phyloP scores from a whole-genome alignment of 768 basidiomycete species.

The Phallus indusiatus region DNA sequence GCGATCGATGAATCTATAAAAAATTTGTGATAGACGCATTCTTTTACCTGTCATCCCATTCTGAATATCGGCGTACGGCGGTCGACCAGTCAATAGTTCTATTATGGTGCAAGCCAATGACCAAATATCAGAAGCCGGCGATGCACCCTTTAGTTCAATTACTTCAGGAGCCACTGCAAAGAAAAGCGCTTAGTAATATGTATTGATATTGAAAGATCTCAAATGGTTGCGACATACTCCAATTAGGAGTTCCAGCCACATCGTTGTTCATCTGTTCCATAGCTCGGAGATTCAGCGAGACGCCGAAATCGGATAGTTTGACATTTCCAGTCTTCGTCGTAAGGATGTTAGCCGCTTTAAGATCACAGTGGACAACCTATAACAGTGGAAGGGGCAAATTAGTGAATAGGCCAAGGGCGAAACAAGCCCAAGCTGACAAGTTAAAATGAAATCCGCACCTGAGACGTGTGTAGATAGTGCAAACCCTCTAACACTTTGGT shows the following conservation, averaged over 20 bases:
- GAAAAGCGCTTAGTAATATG: not conserved
- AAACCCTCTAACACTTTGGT: constrained; percentile 95
- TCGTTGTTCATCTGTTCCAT: constrained; percentile 77
- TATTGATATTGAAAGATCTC: not conserved
- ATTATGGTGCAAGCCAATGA: constrained; percentile 91
- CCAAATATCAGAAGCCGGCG: constrained; percentile 93
- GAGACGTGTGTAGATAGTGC: constrained; percentile 78
- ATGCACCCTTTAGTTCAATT: constrained; percentile 89
- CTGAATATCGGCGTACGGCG: constrained; percentile 83
- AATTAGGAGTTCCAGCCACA: constrained; percentile 92
- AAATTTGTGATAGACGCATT: not conserved
- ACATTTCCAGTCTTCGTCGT: constrained; percentile 97
- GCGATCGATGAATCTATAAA: not conserved
- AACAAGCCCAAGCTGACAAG: not conserved
- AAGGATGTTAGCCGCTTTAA: constrained; percentile 98
- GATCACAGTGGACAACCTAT: constrained; percentile 93
- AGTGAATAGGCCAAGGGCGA: not conserved
- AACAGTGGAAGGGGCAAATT: not conserved
- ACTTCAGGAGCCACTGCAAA: constrained; percentile 85
- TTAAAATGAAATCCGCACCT: constrained; percentile 18
- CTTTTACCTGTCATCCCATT: constrained; percentile 82
- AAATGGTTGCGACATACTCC: constrained; percentile 44
- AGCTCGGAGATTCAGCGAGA: constrained; percentile 89
- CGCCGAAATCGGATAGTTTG: constrained; percentile 96
- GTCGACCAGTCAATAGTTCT: constrained; percentile 85